phyloP scores from a whole-genome alignment of 495 filamentous ascomycete species.

The Schizothecium vesticola region DNA sequence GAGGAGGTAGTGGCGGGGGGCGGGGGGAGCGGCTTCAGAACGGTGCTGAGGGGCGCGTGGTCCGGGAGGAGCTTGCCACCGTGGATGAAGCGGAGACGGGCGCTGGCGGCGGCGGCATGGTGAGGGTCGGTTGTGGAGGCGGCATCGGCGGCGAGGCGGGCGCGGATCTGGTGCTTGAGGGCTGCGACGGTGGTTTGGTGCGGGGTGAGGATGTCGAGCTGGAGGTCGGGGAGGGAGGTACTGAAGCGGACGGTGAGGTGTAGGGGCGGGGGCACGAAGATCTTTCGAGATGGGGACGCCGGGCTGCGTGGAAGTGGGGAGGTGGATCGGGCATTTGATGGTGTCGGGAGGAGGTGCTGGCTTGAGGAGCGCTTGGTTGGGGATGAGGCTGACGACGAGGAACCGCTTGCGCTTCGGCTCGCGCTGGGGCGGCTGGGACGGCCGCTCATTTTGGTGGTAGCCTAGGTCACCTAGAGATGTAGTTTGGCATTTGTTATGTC shows the following conservation, averaged over 20 bases:
- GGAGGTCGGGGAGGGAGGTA: slow-evolving; percentile 74
- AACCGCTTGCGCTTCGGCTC: slow-evolving; percentile 12
- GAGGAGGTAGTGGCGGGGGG: slow-evolving; percentile 41
- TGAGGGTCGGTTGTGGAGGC: slow-evolving; percentile 23
- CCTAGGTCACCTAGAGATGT: neutral
- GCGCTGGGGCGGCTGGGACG: neutral
- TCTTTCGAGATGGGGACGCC: neutral
- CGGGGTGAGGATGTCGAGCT: slow-evolving; percentile 65
- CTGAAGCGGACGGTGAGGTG: slow-evolving; percentile 85
- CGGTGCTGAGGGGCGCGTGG: slow-evolving; percentile 54
- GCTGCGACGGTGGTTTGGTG: slow-evolving; percentile 62
- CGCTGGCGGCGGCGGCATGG: slow-evolving; percentile 46
- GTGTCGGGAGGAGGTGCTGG: slow-evolving; percentile 5
- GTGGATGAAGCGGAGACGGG: slow-evolving; percentile 81
- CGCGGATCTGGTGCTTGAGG: slow-evolving; percentile 76
- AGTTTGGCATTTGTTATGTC: neutral
- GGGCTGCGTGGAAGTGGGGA: slow-evolving; percentile 9
- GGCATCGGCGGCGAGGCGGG: slow-evolving; percentile 58
- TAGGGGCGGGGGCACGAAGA: slow-evolving; percentile 38
- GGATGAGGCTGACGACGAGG: slow-evolving; percentile 16
- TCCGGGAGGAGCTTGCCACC: slow-evolving; percentile 78
- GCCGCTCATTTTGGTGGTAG: slow-evolving; percentile 16
- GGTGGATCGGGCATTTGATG: slow-evolving; percentile 2
- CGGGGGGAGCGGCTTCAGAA: slow-evolving; percentile 56
- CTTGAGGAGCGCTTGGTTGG: slow-evolving; percentile 6